Evolutionary conservation across 2,329 filamentous ascomycete genomes (phyloP).

Genomic region (Xylariaceae sp.): DNA sequence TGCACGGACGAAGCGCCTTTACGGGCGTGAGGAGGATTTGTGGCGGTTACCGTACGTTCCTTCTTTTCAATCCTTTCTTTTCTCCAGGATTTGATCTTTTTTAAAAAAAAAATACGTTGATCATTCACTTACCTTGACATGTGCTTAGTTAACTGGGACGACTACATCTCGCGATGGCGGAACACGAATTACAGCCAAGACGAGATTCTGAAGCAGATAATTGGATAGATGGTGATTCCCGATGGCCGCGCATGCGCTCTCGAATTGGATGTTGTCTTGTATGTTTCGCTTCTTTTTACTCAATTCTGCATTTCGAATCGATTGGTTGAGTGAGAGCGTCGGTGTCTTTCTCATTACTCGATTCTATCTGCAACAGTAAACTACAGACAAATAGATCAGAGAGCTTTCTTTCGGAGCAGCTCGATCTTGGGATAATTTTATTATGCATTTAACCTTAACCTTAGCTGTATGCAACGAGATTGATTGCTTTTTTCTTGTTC

Average conservation of each 20-base stretch:
- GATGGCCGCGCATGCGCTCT: not conserved
- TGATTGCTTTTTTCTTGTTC: too few species aligned
- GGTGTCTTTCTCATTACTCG: too few species aligned
- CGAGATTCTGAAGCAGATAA: conserved; percentile 35
- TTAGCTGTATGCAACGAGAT: too few species aligned
- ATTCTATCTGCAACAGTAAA: too few species aligned
- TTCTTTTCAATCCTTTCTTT: not conserved
- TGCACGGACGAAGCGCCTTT: conserved; percentile 82
- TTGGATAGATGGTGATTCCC: conserved; percentile 20
- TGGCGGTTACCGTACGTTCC: conserved; percentile 75
- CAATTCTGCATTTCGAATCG: too few species aligned
- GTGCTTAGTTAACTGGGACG: conserved; percentile 76
- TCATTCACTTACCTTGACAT: not conserved
- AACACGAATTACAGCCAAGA: conserved; percentile 59
- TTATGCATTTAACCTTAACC: too few species aligned
- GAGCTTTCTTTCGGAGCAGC: too few species aligned
- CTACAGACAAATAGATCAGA: too few species aligned
- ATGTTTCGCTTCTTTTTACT: too few species aligned
- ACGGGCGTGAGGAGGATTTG: conserved; percentile 82
- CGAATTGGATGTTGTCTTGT: too few species aligned
- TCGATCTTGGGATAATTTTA: too few species aligned
- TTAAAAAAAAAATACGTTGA: conserved; percentile 1
- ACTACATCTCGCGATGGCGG: conserved; percentile 71
- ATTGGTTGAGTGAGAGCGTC: too few species aligned
- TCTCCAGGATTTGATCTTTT: not conserved